Evolutionary conservation across 2,329 filamentous ascomycete genomes (phyloP).

Genomic region (Penicillium sp.): DNA sequence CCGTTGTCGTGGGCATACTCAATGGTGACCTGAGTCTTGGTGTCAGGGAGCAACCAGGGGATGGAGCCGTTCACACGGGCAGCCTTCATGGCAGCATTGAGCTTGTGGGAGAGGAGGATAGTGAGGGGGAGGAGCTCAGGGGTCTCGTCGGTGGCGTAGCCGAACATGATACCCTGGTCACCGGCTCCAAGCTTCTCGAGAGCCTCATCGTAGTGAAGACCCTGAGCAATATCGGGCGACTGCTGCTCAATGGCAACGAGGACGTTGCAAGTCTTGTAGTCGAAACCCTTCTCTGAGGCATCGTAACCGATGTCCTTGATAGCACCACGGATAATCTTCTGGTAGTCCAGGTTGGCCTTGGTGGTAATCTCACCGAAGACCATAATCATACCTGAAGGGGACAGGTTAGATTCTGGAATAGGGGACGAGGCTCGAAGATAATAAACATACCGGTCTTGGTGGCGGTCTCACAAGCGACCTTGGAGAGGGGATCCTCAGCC

Average conservation of each 20-base stretch:
- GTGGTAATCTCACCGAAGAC: slow-evolving; percentile 98
- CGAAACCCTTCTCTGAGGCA: slow-evolving; percentile 93
- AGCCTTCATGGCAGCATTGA: slow-evolving; percentile 89
- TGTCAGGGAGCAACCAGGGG: slow-evolving; percentile 94
- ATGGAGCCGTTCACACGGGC: slow-evolving; percentile 82
- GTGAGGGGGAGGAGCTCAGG: slow-evolving; percentile 94
- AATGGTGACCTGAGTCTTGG: slow-evolving; percentile 98
- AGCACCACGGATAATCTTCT: slow-evolving; percentile 87
- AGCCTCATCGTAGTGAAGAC: slow-evolving; percentile 95
- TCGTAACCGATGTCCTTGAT: slow-evolving; percentile 99
- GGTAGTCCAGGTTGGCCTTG: slow-evolving; percentile 93
- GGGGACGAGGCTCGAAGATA: slow-evolving; percentile 3
- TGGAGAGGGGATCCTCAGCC: slow-evolving; percentile 89
- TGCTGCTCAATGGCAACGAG: slow-evolving; percentile 99
- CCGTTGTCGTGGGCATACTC: slow-evolving; percentile 95
- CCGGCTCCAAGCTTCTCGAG: slow-evolving; percentile 96
- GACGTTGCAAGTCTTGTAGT: slow-evolving; percentile 99
- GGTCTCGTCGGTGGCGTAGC: slow-evolving; percentile 98
- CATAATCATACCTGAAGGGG: slow-evolving; percentile 71
- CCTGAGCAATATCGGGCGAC: slow-evolving; percentile 97
- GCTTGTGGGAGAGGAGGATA: slow-evolving; percentile 89
- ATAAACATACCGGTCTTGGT: slow-evolving; percentile 81
- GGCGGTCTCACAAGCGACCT: slow-evolving; percentile 97
- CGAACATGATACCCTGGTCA: slow-evolving; percentile 99
- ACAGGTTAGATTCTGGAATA: slow-evolving; percentile 12